These are phyloP conservation scores for Wallacemonas sp. DNA, from an alignment of 208 protist species.

Conservation along the genomic window DNA sequence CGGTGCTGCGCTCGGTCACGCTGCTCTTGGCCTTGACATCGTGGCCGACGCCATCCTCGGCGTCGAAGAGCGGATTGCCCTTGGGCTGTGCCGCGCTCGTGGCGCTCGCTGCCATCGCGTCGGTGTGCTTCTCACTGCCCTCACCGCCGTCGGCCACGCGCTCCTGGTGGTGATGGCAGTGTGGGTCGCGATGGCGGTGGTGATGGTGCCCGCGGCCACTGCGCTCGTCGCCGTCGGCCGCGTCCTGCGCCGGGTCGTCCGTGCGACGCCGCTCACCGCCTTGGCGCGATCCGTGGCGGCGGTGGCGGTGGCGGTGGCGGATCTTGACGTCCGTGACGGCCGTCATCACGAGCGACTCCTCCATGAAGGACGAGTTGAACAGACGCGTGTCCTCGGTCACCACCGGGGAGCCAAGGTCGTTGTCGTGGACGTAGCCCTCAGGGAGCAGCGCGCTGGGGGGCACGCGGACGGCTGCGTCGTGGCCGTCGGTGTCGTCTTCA, in stretches of 20 bases:
- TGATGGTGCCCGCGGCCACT: no score
- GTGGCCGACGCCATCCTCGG: background rate
- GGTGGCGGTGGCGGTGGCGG: background rate
- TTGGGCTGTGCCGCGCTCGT: background rate
- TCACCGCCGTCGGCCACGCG: background rate
- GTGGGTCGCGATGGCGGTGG: no score
- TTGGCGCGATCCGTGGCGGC: no score
- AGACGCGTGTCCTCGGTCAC: slow-evolving; percentile 10
- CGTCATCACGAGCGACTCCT: slow-evolving; percentile 13
- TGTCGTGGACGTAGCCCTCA: slow-evolving; percentile 5
- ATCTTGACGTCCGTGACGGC: slow-evolving; percentile 3
- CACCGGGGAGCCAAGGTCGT: background rate
- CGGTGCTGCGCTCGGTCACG: background rate
- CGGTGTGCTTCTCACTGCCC: no score
- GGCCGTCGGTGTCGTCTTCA: background rate
- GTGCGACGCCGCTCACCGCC: no score
- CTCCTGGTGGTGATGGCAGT: background rate
- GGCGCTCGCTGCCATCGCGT: background rate
- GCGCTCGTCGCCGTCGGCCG: no score
- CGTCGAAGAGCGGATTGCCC: slow-evolving; percentile 3
- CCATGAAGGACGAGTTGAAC: slow-evolving; percentile 18
- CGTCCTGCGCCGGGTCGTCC: no score
- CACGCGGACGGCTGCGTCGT: background rate
- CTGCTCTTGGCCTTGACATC: background rate
- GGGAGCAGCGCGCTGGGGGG: background rate